Evolutionary conservation across 2,329 filamentous ascomycete species (phyloP).

Genomic region (Trichoderma pleuroti): DNA sequence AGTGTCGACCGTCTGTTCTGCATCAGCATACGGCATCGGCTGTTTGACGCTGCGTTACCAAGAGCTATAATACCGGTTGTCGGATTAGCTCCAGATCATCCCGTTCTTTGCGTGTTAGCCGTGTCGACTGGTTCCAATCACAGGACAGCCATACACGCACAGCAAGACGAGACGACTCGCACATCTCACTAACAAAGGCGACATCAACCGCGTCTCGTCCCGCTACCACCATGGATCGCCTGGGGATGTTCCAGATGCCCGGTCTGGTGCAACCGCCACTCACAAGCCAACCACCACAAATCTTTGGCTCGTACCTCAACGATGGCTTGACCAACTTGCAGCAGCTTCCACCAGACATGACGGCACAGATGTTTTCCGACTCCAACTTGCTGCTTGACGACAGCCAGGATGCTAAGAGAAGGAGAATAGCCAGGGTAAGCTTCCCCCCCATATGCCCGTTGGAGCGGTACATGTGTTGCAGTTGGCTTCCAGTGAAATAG

Average conservation of each 20-base stretch:
- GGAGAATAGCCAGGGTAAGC: conserved; percentile 80
- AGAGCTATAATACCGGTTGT: background rate
- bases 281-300: conserved; percentile 65
- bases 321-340: conserved; percentile 56
- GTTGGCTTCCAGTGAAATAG: background rate
- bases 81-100: background rate
- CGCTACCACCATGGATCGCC: conserved; percentile 39
- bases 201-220: background rate
- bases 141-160: background rate
- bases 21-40: background rate
- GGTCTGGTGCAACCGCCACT: conserved; percentile 54
- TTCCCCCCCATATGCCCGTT: background rate
- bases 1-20: background rate
- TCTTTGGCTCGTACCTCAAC: conserved; percentile 61
- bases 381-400: conserved; percentile 58
- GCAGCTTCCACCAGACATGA: conserved; percentile 54
- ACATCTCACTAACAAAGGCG: background rate
- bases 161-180: background rate
- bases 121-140: background rate
- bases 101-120: background rate
- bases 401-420: conserved; percentile 77
- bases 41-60: background rate
- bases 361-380: conserved; percentile 59
- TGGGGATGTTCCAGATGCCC: conserved; percentile 55
- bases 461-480: background rate